Evolutionary conservation across 768 basidiomycete genomes (phyloP), one percentile per base, ranked within the genome.

Genomic region (Rhodotorula toruloides): DNA sequence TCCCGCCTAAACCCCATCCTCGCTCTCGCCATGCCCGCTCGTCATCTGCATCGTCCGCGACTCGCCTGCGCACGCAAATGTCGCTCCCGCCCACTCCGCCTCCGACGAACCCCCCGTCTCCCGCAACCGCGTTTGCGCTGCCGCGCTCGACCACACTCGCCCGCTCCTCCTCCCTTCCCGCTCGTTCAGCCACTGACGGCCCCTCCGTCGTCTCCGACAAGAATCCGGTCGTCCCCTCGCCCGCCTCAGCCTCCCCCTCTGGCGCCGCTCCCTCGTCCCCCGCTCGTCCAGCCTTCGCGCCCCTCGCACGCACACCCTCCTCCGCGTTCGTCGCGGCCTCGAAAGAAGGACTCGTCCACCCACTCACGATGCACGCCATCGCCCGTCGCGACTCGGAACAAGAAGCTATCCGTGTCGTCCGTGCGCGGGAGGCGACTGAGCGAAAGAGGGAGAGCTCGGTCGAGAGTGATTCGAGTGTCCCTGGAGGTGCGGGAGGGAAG

Each of bases 291-390:
- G 1, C 49, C 37, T 65, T 57, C 46, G 4, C 63, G 4, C 1
- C 31, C 19, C 55, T 65, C 44, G n/a, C 52, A 3, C 60, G 61
- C n/a, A 58, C 52, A 0, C 57, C 61, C 3, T 54, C 50, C 1
- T 29, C 48, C 2, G 69, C 69, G 3, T 70, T 70, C 61, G 27
- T 55, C 34, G 39, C 47, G 42, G 69, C 69, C 16, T 50, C 53
- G 4, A 17, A 22, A 2, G n/a, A 54, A 25, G 60, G 57, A 0
- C 31, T 42, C 9, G 48, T 70, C 8, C 47, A 70, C 43, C 69
- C 69, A 10, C 37, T 70, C 25, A 66, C 65, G 25, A 42, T 70
- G 17, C 55, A 59, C 8, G 69, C 69, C 3, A 48, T 70, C 34
- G 54, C 61, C 27, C 42, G 69, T 9, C 48, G 54, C 16, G 69